Evolutionary conservation across 768 basidiomycete genomes (phyloP).

Genomic region (Macrocybe gigantea): DNA sequence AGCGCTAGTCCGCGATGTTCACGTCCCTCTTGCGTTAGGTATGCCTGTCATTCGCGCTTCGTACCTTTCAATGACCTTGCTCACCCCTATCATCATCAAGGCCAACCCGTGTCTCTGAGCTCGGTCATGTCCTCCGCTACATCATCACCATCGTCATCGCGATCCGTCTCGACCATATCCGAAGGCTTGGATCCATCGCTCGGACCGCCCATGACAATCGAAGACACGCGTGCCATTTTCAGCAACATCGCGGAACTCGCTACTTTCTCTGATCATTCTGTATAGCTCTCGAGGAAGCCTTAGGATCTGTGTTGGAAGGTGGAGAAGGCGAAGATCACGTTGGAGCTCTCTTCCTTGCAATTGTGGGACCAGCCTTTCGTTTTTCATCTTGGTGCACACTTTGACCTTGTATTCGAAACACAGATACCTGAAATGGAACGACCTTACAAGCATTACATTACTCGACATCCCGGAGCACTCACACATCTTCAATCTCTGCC

Average conservation of each 20-base stretch:
- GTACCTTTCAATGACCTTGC: conserved; percentile 25
- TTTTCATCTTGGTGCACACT: conserved; percentile 4
- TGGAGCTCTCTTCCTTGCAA: conserved; percentile 63
- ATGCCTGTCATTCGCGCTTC: conserved; percentile 17
- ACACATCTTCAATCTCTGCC: conserved; percentile 47
- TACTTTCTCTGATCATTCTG: conserved; percentile 63
- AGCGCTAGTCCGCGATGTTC: conserved; percentile 68
- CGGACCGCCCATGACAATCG: conserved; percentile 60
- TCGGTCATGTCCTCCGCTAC: conserved; percentile 14
- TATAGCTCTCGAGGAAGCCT: conserved; percentile 56
- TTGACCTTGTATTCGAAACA: conserved; percentile 4
- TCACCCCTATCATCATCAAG: background rate
- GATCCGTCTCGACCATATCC: conserved; percentile 25
- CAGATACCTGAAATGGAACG: conserved; percentile 68
- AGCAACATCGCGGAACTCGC: conserved; percentile 74
- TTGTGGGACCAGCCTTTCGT: conserved; percentile 39
- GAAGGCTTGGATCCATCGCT: conserved; percentile 40
- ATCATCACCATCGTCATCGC: conserved; percentile 7
- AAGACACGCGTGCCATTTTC: conserved; percentile 71
- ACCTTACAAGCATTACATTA: conserved; percentile 77
- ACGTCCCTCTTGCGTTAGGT: conserved; percentile 77
- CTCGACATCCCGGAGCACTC: conserved; percentile 69
- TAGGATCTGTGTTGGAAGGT: conserved; percentile 57
- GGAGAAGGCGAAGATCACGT: conserved; percentile 67
- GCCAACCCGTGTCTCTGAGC: background rate